phyloP scores from a whole-genome alignment of 78 protist genomes.

The Mastigamoeba balamuthi region DNA sequence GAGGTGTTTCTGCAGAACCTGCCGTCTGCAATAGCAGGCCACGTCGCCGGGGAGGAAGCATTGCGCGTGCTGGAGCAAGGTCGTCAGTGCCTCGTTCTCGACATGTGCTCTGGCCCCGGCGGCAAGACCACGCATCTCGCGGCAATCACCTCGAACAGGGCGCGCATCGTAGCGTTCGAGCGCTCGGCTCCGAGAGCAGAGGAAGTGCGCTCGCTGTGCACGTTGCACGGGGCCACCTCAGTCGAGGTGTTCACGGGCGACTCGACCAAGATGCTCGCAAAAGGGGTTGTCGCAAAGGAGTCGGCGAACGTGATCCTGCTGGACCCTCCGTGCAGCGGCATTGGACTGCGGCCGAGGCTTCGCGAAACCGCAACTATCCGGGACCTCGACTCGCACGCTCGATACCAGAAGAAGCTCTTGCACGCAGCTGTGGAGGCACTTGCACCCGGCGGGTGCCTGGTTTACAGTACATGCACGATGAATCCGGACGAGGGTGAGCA shows the following conservation, averaged over 20 bases:
- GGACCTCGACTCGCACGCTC: neutral
- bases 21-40: neutral
- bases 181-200: neutral
- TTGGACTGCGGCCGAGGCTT: neutral
- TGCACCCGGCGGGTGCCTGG: conserved; percentile 13
- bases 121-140: conserved; percentile 20
- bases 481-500: conserved; percentile 16
- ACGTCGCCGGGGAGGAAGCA: neutral
- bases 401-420: neutral
- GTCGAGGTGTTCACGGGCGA: neutral
- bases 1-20: neutral
- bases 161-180: neutral
- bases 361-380: neutral
- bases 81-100: neutral
- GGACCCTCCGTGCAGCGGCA: conserved; percentile 53
- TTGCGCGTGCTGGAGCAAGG: neutral
- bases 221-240: neutral
- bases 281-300: neutral
- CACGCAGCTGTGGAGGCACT: neutral
- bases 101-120: conserved; percentile 33
- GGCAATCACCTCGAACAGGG: neutral
- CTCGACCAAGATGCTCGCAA: neutral
- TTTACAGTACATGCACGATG: conserved; percentile 50
- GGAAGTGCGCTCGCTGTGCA: neutral
- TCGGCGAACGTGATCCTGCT: neutral